Percentiles rank a stretch among this genome's conserved stretches.
Evolutionary conservation across 179 eudicot genomes (phyloP).

Genomic region (Beta macrorhiza): DNA sequence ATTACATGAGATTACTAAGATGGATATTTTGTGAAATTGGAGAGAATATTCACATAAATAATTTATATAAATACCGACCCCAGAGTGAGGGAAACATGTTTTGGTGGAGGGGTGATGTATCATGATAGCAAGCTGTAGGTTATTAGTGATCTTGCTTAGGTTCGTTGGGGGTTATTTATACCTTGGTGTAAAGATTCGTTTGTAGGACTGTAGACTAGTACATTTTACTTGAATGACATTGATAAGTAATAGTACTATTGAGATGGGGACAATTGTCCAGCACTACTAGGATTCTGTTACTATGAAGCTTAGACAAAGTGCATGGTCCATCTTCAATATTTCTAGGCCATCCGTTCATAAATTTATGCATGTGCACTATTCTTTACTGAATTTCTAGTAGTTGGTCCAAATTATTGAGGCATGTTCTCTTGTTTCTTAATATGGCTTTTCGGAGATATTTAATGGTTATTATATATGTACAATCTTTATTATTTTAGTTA

Average conservation of each 20-base stretch:
- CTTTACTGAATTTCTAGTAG: background rate
- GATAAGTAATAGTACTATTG: background rate
- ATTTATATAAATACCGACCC: constrained; percentile 1
- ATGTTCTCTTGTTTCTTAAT: background rate
- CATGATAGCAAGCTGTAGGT: constrained; percentile 13
- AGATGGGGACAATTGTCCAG: background rate
- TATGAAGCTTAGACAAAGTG: background rate
- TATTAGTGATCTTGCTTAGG: background rate
- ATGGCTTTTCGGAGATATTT: too few relatives aligned
- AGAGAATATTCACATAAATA: background rate
- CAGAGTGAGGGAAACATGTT: constrained; percentile 27
- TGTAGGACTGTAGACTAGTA: background rate
- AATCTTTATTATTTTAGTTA: too few relatives aligned
- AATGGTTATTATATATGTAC: too few relatives aligned
- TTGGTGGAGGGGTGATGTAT: constrained; percentile 2
- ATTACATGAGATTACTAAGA: too few relatives aligned
- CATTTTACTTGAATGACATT: background rate
- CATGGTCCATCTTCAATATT: constrained; percentile 5
- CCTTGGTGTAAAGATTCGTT: background rate
- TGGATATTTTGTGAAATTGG: too few relatives aligned
- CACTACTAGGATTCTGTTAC: background rate
- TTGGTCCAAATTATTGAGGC: constrained; percentile 8
- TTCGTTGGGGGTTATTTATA: background rate
- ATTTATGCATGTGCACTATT: background rate
- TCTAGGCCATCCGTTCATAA: background rate